Base-by-base conservation (phyloP, 441 rosid species). In the Flueggea neowawraea region DNA sequence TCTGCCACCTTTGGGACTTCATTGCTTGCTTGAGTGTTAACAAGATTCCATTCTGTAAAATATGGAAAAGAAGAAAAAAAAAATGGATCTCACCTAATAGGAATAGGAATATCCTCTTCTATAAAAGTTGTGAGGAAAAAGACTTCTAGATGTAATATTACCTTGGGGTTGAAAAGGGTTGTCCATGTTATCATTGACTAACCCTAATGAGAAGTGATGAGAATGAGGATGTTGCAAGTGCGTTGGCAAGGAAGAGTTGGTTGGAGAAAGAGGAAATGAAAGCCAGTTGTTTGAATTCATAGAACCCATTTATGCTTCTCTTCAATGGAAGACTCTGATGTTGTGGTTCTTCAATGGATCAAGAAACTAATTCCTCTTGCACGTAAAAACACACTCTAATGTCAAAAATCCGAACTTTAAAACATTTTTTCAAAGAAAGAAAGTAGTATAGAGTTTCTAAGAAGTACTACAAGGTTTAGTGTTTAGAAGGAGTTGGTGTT, bases 211-310 rank as follows among this genome's bases (percentile, higher is more conserved):
- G 64, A 91, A 91, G 44, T 89, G 96, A 63, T 87, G 84, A 60
- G 87, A 60, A 52, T 88, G 92, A 65, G 90, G 64, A 36, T 94
- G 15, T 61, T 92, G 88, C 13, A 92, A 71, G 66, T 88, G 93
- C 51, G 84, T 63, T 44, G 83, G 94, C 71, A 93, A 62, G 36
- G 96, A 73, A 59, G 96, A 61, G 66, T 87, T 82, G 52, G 82
- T 76, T 6, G 96, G 97, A 68, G 97, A 91, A 62, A 89, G 88
- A 12, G 99, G 96, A 70, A 95, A 95, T 3, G 97, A 86, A 17
- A 95, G 97, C 99, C 99, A 91, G 82, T 95, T 95, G 85, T 95
- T 94, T 60, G 99, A 78, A 80, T 91, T 91, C 96, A 87, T 89
- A 44, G 89, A 84, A 15, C 78, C 75, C 60, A 44, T 55, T 17